A percentile compares a stretch with the other conserved stretches of the same genome.
Evolutionary conservation across 768 basidiomycete species (phyloP).

Genomic region (Pluteus cervinus): DNA sequence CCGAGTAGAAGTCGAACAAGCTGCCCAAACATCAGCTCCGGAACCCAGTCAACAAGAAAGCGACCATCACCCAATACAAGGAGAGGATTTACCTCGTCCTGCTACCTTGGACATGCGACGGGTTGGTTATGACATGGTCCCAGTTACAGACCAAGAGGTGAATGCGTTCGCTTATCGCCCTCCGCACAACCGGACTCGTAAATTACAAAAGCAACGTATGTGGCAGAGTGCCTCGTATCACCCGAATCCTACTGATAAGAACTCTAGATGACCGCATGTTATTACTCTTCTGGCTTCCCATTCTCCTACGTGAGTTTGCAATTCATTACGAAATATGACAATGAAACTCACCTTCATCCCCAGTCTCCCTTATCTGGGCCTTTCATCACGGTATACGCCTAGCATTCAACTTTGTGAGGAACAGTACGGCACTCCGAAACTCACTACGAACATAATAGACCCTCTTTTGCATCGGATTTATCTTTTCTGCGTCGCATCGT

Average conservation of each 20-base stretch:
- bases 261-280: constrained; percentile 77
- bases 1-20: constrained; percentile 28
- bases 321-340: no score
- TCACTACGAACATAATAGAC: no score
- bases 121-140: constrained; percentile 40
- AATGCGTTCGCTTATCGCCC: constrained; percentile 66
- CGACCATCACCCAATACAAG: constrained; percentile 9
- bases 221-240: constrained; percentile 8
- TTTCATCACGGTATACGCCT: constrained; percentile 50
- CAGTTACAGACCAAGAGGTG: constrained; percentile 60
- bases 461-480: no score
- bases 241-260: constrained; percentile 9
- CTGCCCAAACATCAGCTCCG: constrained; percentile 11
- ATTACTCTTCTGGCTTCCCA: constrained; percentile 80
- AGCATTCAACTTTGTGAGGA: no score
- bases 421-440: no score
- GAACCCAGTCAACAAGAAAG: background rate
- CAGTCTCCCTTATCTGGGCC: constrained; percentile 61
- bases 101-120: constrained; percentile 28
- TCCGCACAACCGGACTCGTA: constrained; percentile 32
- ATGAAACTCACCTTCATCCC: constrained; percentile 5
- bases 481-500: no score
- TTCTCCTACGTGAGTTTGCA: constrained; percentile 67
- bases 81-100: constrained; percentile 14
- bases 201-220: constrained; percentile 67